Conservation (phyloP, 1,284 basidiomycete genomes). For the Cryptococcus sp. region DNA sequence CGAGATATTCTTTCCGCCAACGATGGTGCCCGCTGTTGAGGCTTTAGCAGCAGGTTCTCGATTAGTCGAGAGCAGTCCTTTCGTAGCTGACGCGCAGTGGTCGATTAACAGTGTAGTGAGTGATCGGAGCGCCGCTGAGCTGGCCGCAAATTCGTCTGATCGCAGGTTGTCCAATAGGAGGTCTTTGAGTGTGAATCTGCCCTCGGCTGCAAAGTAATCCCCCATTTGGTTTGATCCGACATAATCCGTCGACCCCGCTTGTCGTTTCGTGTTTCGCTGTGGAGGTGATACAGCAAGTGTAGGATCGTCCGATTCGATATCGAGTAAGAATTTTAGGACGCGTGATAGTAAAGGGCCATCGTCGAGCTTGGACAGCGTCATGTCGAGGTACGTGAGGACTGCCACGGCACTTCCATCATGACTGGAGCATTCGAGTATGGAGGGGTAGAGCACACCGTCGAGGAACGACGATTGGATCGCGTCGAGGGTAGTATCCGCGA, state of each 20-base stretch:
- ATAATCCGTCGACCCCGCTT: slow-evolving; percentile 33
- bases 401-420: slow-evolving; percentile 91
- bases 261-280: slow-evolving; percentile 17
- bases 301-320: slow-evolving; percentile 17
- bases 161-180: slow-evolving; percentile 75
- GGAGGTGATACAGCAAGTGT: background rate
- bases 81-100: slow-evolving; percentile 68
- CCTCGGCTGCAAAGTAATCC: slow-evolving; percentile 80
- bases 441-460: slow-evolving; percentile 90
- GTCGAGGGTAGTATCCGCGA: slow-evolving; percentile 77
- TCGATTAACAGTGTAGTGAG: slow-evolving; percentile 71
- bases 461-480: slow-evolving; percentile 84
- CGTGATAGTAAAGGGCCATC: slow-evolving; percentile 57
- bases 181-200: slow-evolving; percentile 86
- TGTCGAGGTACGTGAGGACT: slow-evolving; percentile 94
- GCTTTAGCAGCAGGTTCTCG: slow-evolving; percentile 63
- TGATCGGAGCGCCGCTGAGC: slow-evolving; percentile 75
- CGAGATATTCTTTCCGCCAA: slow-evolving; percentile 58
- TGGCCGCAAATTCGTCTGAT: slow-evolving; percentile 65
- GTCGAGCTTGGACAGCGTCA: slow-evolving; percentile 75
- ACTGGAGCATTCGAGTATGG: slow-evolving; percentile 89
- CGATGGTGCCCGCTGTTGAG: slow-evolving; percentile 36
- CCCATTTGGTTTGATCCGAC: slow-evolving; percentile 57
- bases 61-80: slow-evolving; percentile 68
- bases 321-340: slow-evolving; percentile 39